Base-by-base conservation (phyloP, 164 flowering plant species). In the Umbellularia californica region DNA sequence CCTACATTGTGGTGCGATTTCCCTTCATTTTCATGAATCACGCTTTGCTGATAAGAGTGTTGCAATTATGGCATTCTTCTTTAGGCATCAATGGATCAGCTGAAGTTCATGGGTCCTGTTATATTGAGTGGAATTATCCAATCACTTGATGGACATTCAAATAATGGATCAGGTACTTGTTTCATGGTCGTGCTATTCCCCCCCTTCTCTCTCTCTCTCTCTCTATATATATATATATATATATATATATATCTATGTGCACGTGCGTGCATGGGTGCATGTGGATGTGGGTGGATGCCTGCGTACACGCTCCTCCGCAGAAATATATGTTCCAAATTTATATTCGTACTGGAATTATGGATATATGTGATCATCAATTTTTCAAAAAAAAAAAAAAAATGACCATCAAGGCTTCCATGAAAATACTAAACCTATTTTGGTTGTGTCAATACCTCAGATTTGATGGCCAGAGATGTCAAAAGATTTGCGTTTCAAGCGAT, bases 31-130 rank as follows among this genome's bases (percentile, higher is more conserved):
- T 47, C 70, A 51, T 22, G 55, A 50, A 50, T 35, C 58, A 47
- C 14, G 11, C 23, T 22, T 50, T 47, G 4, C 47, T 69, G 27
- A 68, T 17, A 23, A 69, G 33, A 68, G 5, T 27, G n/a, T 13
- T 23, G 27, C 12, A 50, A 22, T 9, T 69, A n/a, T 22, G 27
- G 58, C 47, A 13, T 74, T 69, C 25, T 14, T 79, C n/a, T 70
- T 86, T 86, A 94, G 98, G 95, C 95, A 77, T 85, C 69, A 68
- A 75, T 81, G 69, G 95, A 90, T 74, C 96, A 95, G 79, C 84
- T 95, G 81, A 90, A 88, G 83, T 87, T 93, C 68, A 91, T 95
- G 98, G 98, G 97, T 28, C 99, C 99, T 73, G 80, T 95, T 75
- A 89, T 95, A 75, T 83, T 93, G 70, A 88, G 74, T 81, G 97